These are phyloP conservation scores for Xylariaceae sp. DNA, from an alignment of 2,329 filamentous ascomycete species.

Conservation along the genomic window DNA sequence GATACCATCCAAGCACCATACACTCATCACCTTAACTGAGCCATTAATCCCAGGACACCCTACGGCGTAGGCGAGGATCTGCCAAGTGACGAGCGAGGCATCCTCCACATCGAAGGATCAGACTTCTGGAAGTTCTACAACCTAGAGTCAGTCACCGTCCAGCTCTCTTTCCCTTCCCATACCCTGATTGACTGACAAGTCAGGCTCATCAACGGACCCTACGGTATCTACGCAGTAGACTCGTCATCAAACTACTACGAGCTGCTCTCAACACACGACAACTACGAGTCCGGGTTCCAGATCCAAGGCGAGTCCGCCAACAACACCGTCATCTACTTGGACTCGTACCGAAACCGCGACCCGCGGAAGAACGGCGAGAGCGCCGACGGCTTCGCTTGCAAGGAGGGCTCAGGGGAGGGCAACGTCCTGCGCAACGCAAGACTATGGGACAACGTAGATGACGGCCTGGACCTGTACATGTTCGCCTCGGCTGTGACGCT, in stretches of 20 bases:
- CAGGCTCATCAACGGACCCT: slow-evolving; percentile 36
- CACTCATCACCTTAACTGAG: not conserved
- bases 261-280: slow-evolving; percentile 36
- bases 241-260: slow-evolving; percentile 38
- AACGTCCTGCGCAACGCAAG: slow-evolving; percentile 44
- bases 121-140: slow-evolving; percentile 47
- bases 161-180: not conserved
- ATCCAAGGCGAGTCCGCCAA: slow-evolving; percentile 33
- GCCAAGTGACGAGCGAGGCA: slow-evolving; percentile 41
- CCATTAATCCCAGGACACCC: slow-evolving; percentile 24
- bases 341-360: slow-evolving; percentile 44
- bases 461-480: slow-evolving; percentile 44
- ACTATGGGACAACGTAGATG: slow-evolving; percentile 51
- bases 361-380: slow-evolving; percentile 52
- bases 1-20: not conserved
- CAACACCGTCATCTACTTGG: slow-evolving; percentile 42
- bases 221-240: slow-evolving; percentile 37
- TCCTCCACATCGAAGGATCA: slow-evolving; percentile 44
- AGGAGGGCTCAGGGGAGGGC: slow-evolving; percentile 44
- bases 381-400: slow-evolving; percentile 48
- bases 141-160: slow-evolving; percentile 24
- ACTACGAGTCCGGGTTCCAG: slow-evolving; percentile 36
- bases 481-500: slow-evolving; percentile 41
- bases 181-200: not conserved
- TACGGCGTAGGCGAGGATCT: slow-evolving; percentile 39